Evolutionary conservation across 441 rosid genomes (phyloP).

Genomic region (Hura crepitans): DNA sequence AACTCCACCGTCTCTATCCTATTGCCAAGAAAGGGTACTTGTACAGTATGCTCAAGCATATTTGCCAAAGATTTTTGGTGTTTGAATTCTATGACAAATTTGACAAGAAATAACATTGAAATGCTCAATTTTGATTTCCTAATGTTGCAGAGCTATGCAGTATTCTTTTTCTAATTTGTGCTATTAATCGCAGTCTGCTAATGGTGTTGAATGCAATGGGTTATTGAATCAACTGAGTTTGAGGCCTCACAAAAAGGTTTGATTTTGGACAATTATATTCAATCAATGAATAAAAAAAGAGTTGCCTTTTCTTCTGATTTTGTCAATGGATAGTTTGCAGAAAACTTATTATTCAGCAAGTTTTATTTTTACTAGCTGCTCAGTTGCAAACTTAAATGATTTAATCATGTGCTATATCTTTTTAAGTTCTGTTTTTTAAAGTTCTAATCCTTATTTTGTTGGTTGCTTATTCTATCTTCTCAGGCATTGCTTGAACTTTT

Average conservation of each 20-base stretch:
- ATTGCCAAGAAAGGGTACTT: conserved; percentile 55
- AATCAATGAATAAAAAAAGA: background rate
- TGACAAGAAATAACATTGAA: too few species aligned
- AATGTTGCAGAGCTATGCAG: background rate
- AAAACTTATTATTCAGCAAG: background rate
- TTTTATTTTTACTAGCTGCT: background rate
- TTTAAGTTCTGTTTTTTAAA: background rate
- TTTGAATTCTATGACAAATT: background rate
- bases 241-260: conserved; percentile 83
- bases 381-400: background rate
- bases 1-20: conserved; percentile 87
- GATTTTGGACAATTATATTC: conserved; percentile 15
- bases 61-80: background rate
- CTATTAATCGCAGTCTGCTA: conserved; percentile 43
- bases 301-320: background rate
- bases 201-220: conserved; percentile 38
- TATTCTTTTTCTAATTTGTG: background rate
- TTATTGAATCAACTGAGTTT: conserved; percentile 40
- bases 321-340: background rate
- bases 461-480: conserved; percentile 18
- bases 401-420: background rate
- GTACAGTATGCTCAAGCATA: conserved; percentile 1
- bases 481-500: conserved; percentile 89
- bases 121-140: background rate
- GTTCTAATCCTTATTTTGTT: conserved; percentile 12